These are phyloP conservation scores for Russula dissimulans DNA, from an alignment of 768 basidiomycete species.

Conservation along the genomic window DNA sequence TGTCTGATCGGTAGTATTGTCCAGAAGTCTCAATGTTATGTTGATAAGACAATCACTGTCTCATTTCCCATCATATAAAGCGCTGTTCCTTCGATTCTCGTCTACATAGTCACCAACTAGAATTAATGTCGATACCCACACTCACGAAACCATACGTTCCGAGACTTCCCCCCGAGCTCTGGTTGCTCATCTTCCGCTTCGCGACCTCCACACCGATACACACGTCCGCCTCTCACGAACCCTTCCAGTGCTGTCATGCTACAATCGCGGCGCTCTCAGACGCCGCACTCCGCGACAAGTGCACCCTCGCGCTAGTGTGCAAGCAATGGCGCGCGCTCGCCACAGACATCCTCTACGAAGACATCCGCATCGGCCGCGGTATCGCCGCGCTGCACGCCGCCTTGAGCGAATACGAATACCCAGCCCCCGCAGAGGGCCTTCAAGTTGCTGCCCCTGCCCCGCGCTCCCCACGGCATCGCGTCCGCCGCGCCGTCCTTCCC, in stretches of 20 bases:
- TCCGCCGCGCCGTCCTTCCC: slow-evolving; percentile 17
- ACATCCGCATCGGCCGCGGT: slow-evolving; percentile 13
- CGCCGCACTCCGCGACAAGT: slow-evolving; percentile 5
- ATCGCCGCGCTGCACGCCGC: slow-evolving; percentile 2
- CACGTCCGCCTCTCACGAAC: not conserved
- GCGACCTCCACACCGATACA: slow-evolving; percentile 5
- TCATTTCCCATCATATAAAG: not conserved
- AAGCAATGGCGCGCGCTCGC: slow-evolving; percentile 12
- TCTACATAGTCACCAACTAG: not conserved
- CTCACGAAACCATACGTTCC: not conserved
- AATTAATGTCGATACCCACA: not conserved
- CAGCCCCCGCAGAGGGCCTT: no score
- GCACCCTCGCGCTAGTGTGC: slow-evolving; percentile 12
- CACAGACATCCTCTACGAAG: slow-evolving; percentile 15
- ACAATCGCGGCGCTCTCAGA: not conserved
- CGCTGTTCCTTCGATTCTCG: not conserved
- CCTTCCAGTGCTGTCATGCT: slow-evolving; percentile 3
- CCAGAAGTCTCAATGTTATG: not conserved
- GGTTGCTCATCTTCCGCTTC: slow-evolving; percentile 16
- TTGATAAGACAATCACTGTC: not conserved
- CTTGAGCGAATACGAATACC: not conserved
- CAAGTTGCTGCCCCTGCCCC: not conserved
- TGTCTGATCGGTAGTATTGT: no score
- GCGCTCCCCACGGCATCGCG: not conserved
- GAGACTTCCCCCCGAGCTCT: slow-evolving; percentile 15